Conservation (phyloP, 345 rosid genomes). For the Tarenaya hassleriana region DNA sequence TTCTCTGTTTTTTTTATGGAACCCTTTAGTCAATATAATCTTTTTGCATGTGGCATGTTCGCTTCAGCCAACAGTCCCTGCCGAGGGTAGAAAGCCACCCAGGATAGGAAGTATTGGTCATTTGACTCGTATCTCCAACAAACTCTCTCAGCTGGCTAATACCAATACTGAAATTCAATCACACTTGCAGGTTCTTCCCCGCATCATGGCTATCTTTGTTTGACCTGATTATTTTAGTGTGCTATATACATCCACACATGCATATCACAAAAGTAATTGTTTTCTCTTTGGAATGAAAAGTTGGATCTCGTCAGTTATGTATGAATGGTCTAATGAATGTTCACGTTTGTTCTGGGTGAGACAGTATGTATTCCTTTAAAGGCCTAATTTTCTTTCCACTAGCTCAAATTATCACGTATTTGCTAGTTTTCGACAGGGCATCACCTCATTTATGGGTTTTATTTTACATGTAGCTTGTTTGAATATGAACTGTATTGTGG, state of each 20-base stretch:
- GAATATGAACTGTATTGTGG: constrained; percentile 10
- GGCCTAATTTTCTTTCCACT: neutral
- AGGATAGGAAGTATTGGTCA: constrained; percentile 86
- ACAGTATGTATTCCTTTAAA: neutral
- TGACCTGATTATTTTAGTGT: constrained; percentile 5
- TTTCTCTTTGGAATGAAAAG: constrained; percentile 8
- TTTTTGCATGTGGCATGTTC: constrained; percentile 18
- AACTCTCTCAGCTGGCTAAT: constrained; percentile 68
- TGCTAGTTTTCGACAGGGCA: neutral
- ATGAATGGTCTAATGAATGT: neutral
- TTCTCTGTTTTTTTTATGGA: neutral
- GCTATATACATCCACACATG: constrained; percentile 13
- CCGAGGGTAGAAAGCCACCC: constrained; percentile 60
- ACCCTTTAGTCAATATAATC: neutral
- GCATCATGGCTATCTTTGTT: neutral
- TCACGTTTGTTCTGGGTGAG: constrained; percentile 1
- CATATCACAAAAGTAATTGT: constrained; percentile 9
- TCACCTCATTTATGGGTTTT: constrained; percentile 11
- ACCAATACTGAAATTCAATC: constrained; percentile 51
- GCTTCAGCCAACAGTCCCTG: constrained; percentile 67
- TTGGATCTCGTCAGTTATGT: neutral
- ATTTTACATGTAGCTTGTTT: constrained; percentile 8
- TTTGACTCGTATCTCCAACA: constrained; percentile 77
- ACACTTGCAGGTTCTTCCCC: constrained; percentile 54
- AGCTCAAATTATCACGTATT: constrained; percentile 3